Base-by-base conservation (phyloP, 331 rosid genomes). In the Acacia pycnantha region DNA sequence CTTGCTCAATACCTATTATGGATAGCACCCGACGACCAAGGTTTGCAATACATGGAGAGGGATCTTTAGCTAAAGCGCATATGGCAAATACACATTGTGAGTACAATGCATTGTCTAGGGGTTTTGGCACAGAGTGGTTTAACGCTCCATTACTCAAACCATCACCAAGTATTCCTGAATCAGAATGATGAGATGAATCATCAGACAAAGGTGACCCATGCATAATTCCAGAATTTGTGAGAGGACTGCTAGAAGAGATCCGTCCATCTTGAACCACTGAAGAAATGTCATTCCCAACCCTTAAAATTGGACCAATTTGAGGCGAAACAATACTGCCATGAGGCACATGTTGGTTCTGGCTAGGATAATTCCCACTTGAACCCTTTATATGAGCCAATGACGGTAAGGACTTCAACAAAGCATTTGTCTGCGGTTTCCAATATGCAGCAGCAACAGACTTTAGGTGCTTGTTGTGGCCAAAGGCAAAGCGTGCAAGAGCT, bases 121-220 rank as follows among this genome's bases (percentile, higher is more conserved):
- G 94, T 86, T 83, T 90, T 41, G 87, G 90, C 22, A 85, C 87
- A 40, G 88, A 77, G 87, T 90, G 94, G 85, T 89, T 90, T 69
- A 85, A 85, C 50, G 71, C 87, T 67, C 98, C 99, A 79, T 94
- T 96, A 93, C 91, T 92, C 80, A 89, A 89, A 79, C 91, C 89
- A 81, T 91, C 95, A 84, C 90, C 90, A 73, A 93, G 86, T 72
- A 94, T 86, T 88, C 99, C 99, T 21, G 97, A 96, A 94, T 94
- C 97, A 75, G 97, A 96, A 90, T 90, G 97, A 79, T 87, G 99
- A 81, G 97, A 96, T 67, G 97, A 94, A 86, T 90, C 89, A 73
- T 96, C 98, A 81, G 98, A 94, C 78, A 94, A 68, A 22, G 98
- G 99, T 81, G 99, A 96, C 48, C 98, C 98, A 77, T 89, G 97